A percentile compares a stretch with the other conserved stretches of the same genome.
phyloP scores from a whole-genome alignment of 345 rosid species.

The Combretum micranthum region DNA sequence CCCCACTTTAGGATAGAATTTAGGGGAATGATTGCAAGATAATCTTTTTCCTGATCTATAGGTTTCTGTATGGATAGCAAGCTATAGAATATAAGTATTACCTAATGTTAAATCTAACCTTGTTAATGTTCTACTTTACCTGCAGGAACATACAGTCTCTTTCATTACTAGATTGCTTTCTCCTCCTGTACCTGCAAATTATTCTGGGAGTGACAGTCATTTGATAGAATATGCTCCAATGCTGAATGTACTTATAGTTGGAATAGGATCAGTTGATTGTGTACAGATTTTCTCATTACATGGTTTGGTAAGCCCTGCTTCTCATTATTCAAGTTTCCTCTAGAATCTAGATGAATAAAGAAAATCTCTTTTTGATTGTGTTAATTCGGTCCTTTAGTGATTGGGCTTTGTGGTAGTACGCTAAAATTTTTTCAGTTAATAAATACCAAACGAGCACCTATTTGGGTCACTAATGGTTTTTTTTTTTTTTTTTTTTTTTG shows the following conservation, averaged over 20 bases:
- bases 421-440: conserved; percentile 1
- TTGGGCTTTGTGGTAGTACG: background rate
- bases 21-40: background rate
- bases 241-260: conserved; percentile 76
- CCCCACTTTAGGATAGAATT: background rate
- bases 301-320: conserved; percentile 62
- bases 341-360: background rate
- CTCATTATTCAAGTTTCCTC: conserved; percentile 1
- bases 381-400: background rate
- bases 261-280: conserved; percentile 82
- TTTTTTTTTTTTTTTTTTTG: too few relatives aligned
- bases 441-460: too few relatives aligned
- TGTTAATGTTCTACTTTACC: background rate
- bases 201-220: conserved; percentile 53
- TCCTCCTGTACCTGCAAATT: conserved; percentile 63
- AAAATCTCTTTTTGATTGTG: background rate
- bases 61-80: too few relatives aligned
- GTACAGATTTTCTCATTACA: conserved; percentile 90
- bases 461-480: background rate
- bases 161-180: conserved; percentile 77
- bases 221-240: conserved; percentile 74
- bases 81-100: too few relatives aligned
- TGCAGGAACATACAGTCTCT: conserved; percentile 80
- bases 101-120: background rate
- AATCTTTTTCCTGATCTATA: background rate